Evolutionary conservation across 768 basidiomycete genomes (phyloP).

Genomic region (Pisolithus microcarpus): DNA sequence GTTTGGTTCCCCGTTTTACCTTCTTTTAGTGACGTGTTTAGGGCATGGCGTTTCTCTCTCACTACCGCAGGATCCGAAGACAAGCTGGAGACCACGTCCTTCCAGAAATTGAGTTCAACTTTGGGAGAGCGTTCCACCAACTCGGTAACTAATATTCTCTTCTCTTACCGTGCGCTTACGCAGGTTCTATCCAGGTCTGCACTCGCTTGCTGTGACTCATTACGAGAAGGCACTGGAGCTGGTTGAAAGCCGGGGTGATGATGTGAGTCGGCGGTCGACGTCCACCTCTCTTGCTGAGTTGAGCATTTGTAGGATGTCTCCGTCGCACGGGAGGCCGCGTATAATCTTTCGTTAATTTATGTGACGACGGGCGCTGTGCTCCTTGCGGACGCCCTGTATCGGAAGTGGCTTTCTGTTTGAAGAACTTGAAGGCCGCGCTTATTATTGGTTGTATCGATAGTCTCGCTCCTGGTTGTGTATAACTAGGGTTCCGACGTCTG

Average conservation of each 20-base stretch:
- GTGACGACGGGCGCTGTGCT: conserved; percentile 69
- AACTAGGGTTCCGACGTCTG: no score
- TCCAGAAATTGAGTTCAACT: conserved; percentile 89
- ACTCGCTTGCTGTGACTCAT: conserved; percentile 75
- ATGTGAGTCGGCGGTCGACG: conserved; percentile 23
- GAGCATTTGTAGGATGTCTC: conserved; percentile 36
- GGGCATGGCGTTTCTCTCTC: conserved; percentile 79
- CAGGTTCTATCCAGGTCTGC: conserved; percentile 47
- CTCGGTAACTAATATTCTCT: conserved; percentile 48
- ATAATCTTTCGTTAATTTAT: conserved; percentile 82
- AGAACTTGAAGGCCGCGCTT: no score
- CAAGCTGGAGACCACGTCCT: conserved; percentile 31
- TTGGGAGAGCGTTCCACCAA: conserved; percentile 87
- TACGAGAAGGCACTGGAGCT: conserved; percentile 71
- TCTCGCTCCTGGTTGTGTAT: no score
- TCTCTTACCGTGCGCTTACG: not conserved
- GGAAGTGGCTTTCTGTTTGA: conserved; percentile 78
- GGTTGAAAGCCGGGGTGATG: conserved; percentile 35
- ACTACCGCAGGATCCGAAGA: conserved; percentile 65
- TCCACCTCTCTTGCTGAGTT: not conserved
- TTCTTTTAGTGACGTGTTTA: conserved; percentile 20
- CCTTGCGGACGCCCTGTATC: conserved; percentile 62
- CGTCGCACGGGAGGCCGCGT: conserved; percentile 72
- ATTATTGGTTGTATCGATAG: no score
- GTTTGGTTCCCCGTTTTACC: not conserved